Conservation (phyloP, 768 basidiomycete genomes). For the Podaxis rugospora region DNA sequence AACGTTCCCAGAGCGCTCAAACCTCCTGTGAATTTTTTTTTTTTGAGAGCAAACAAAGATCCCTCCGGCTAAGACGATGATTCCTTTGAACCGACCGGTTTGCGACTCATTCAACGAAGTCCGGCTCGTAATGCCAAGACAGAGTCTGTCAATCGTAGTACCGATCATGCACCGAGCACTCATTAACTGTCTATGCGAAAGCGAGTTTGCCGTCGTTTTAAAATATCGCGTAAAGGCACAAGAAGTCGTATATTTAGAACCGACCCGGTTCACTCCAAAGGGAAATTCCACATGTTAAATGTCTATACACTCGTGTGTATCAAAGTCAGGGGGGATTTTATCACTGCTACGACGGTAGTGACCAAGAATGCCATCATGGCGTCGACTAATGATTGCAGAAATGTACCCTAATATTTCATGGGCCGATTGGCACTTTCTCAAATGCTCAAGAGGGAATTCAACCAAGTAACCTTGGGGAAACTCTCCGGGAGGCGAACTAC, state of each 20-base stretch:
- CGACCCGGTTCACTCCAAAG: slow-evolving; percentile 1
- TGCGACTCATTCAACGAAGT: background rate
- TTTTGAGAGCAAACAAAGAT: background rate
- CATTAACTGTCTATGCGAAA: background rate
- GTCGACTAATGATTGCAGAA: background rate
- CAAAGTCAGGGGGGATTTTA: background rate
- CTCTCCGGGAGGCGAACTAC: background rate
- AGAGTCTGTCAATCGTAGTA: background rate
- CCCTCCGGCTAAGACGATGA: background rate
- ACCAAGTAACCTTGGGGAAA: background rate
- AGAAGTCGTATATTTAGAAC: slow-evolving; percentile 3
- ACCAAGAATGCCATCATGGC: background rate
- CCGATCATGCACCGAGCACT: background rate
- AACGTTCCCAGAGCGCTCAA: background rate
- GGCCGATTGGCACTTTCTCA: background rate
- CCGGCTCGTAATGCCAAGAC: background rate
- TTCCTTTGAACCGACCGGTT: background rate
- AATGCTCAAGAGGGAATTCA: background rate
- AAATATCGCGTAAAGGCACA: slow-evolving; percentile 1
- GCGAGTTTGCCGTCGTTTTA: background rate
- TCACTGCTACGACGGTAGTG: background rate
- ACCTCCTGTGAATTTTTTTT: background rate
- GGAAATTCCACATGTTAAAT: background rate
- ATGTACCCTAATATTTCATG: background rate
- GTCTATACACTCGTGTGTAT: background rate